Base-by-base conservation (phyloP, 2,329 filamentous ascomycete genomes). In the Xylaria sp. region DNA sequence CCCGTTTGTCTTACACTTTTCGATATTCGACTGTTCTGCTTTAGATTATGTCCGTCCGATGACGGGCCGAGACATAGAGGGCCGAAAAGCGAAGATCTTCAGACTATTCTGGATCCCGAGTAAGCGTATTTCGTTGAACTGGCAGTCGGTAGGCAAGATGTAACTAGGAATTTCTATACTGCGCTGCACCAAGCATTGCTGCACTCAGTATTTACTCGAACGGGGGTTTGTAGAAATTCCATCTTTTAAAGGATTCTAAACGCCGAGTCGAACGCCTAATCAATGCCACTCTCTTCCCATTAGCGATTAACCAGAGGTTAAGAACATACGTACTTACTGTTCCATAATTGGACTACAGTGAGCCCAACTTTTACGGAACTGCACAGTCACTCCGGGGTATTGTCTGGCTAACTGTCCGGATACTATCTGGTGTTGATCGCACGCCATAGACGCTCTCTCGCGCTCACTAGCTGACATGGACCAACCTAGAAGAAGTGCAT, bases 401-500 rank as follows among this genome's bases (percentile, higher is more conserved):
- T 28, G 3, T 28, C 28, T 3, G 51, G 28, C 18, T 18, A n/a
- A 20, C 20, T n/a, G 25, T 20, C 34, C 31, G 25, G 2, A 9
- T 55, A 55, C 46, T 18, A 52, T 51, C n/a, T 54, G 31, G 37
- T 0, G 23, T 60, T 37, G 18, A 39, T 56, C 34, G 1, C 28
- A 10, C 34, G 4, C n/a, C 18, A 10, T 31, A 31, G 10, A 7
- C 9, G 39, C 39, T 13, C 39, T n/a, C 23, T 58, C n/a, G 23
- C 13, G 39, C 25, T 46, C 25, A 6, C 9, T 28, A 54, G 48
- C 23, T 44, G 23, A 62, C 59, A 44, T 54, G 25, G 59, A 31
- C 37, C 23, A 54, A 25, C 60, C 37, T 63, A 12, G 50, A 15
- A 55, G 39, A 55, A 10, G 37, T 25, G 60, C 37, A 44, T 55